Conservation (phyloP, 129 eudicot species). For the Pulicaria dysenterica region DNA sequence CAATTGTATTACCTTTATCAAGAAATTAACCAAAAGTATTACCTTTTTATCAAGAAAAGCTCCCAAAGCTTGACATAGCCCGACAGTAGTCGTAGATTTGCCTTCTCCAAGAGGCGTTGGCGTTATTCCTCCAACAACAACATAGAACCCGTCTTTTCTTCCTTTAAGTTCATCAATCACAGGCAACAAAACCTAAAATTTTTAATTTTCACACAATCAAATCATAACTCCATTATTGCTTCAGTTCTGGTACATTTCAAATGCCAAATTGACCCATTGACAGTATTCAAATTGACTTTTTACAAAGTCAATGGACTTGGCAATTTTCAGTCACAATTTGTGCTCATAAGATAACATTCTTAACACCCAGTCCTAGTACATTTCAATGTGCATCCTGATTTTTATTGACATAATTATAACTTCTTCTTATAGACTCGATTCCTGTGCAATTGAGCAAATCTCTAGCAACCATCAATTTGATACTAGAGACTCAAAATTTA, state of each 20-base stretch:
- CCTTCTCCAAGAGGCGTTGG: slow-evolving; percentile 98
- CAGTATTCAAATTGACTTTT: too few species aligned
- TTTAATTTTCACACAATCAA: too few species aligned
- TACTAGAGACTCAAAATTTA: not conserved
- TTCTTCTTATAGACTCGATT: not conserved
- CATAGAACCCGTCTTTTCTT: slow-evolving; percentile 74
- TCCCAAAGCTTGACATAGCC: slow-evolving; percentile 90
- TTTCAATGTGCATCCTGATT: not conserved
- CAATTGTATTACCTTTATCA: too few species aligned
- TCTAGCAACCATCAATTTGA: not conserved
- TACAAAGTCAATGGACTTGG: too few species aligned
- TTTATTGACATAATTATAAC: not conserved
- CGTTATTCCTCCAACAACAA: slow-evolving; percentile 92
- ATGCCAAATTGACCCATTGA: too few species aligned
- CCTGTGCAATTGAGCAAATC: not conserved
- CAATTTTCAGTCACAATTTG: too few species aligned
- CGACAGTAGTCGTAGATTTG: slow-evolving; percentile 91
- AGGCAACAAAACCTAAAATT: slow-evolving; percentile 67
- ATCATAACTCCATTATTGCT: too few species aligned
- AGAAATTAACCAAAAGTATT: not conserved
- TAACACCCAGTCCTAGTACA: not conserved
- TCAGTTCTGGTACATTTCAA: too few species aligned
- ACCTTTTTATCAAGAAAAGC: slow-evolving; percentile 92
- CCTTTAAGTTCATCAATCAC: slow-evolving; percentile 74
- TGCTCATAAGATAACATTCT: not conserved